phyloP scores from a whole-genome alignment of 495 filamentous ascomycete species.

The Apodospora peruviana region DNA sequence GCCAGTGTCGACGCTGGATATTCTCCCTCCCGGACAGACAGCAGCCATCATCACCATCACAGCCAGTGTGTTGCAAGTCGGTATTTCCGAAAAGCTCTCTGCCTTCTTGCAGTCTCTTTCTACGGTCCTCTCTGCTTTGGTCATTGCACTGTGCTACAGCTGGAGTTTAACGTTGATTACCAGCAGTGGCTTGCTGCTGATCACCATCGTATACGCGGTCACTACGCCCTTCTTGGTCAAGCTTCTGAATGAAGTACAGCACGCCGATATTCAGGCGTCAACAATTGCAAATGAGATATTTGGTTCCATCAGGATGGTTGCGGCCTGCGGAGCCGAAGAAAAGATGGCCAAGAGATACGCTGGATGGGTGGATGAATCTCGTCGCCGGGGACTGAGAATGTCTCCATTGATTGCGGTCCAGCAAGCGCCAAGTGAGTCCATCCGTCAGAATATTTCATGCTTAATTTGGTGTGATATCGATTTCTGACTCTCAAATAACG shows the following conservation, averaged over 20 bases:
- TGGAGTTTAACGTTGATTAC: constrained; percentile 56
- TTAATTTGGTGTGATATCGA: neutral
- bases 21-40: constrained; percentile 47
- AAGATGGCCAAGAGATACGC: constrained; percentile 49
- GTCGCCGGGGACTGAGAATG: constrained; percentile 45
- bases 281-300: constrained; percentile 56
- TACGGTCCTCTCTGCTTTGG: constrained; percentile 43
- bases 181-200: constrained; percentile 50
- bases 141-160: constrained; percentile 50
- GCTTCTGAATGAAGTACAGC: constrained; percentile 48
- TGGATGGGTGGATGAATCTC: constrained; percentile 53
- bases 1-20: constrained; percentile 48
- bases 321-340: constrained; percentile 57
- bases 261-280: constrained; percentile 55
- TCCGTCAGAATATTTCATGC: neutral
- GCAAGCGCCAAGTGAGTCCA: constrained; percentile 33
- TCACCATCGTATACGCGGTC: constrained; percentile 48
- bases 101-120: constrained; percentile 49
- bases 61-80: constrained; percentile 59
- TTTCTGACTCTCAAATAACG: neutral
- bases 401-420: constrained; percentile 44
- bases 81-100: constrained; percentile 59
- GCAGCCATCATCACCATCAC: constrained; percentile 58
- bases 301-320: constrained; percentile 52
- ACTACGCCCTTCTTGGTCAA: constrained; percentile 54